phyloP scores from a whole-genome alignment of 805 yeast species.

The Lachancea thermotolerans region DNA sequence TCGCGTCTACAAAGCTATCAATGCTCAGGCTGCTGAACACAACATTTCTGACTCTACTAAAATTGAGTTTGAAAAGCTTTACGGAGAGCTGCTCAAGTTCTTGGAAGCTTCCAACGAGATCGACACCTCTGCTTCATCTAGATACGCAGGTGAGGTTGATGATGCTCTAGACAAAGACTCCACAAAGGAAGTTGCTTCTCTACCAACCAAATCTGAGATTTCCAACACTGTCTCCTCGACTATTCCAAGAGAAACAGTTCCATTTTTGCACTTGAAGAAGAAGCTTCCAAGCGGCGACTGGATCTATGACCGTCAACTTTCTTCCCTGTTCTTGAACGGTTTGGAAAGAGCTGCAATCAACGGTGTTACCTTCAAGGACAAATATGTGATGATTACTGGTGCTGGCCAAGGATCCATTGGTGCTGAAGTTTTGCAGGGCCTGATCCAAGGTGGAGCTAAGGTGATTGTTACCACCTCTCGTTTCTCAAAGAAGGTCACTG shows the following conservation, averaged over 20 bases:
- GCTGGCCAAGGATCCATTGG: slow-evolving; percentile 99
- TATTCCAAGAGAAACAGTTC: slow-evolving; percentile 78
- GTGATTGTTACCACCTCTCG: slow-evolving; percentile 95
- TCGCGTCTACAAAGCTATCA: slow-evolving; percentile 72
- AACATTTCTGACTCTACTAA: slow-evolving; percentile 53
- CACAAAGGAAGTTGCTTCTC: slow-evolving; percentile 80
- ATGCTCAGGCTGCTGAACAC: slow-evolving; percentile 52
- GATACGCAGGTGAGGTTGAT: slow-evolving; percentile 44
- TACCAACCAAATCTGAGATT: slow-evolving; percentile 63
- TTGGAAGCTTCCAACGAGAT: slow-evolving; percentile 66
- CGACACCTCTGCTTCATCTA: slow-evolving; percentile 57
- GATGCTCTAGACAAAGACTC: slow-evolving; percentile 46
- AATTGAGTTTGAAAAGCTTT: slow-evolving; percentile 62
- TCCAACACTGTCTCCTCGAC: slow-evolving; percentile 66
- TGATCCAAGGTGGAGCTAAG: slow-evolving; percentile 95
- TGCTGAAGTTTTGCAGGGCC: slow-evolving; percentile 92
- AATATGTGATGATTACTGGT: slow-evolving; percentile 89
- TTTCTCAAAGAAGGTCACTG: slow-evolving; percentile 89
- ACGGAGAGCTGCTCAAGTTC: slow-evolving; percentile 62
- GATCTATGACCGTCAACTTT: slow-evolving; percentile 74
- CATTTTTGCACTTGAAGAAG: slow-evolving; percentile 88
- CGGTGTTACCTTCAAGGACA: slow-evolving; percentile 85
- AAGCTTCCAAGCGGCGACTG: slow-evolving; percentile 67
- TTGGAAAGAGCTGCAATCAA: slow-evolving; percentile 91
- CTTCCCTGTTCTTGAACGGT: slow-evolving; percentile 78